A percentile compares a stretch with the other conserved stretches of the same genome.
phyloP scores from a whole-genome alignment of 148 eudicot species.

The Chenopodium suecicum region DNA sequence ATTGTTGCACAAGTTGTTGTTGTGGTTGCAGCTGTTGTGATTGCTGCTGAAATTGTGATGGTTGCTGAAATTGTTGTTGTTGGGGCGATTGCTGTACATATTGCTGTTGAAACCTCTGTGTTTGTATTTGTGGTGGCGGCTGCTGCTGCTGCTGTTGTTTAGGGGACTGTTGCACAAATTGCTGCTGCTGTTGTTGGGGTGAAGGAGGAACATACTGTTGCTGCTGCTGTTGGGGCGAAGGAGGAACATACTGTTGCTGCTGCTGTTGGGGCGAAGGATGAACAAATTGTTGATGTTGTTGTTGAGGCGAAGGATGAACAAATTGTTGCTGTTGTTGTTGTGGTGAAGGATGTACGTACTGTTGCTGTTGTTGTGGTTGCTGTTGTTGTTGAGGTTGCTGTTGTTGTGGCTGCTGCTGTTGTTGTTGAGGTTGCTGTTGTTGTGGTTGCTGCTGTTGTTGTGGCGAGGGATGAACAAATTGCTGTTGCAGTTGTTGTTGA shows the following conservation, averaged over 20 bases:
- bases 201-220: constrained; percentile 25
- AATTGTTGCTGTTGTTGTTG: constrained; percentile 31
- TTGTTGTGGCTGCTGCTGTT: constrained; percentile 21
- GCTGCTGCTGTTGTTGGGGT: neutral
- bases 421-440: constrained; percentile 39
- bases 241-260: constrained; percentile 16
- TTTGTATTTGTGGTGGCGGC: constrained; percentile 22
- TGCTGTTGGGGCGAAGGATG: constrained; percentile 16
- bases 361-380: constrained; percentile 28
- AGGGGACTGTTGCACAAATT: constrained; percentile 1
- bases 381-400: constrained; percentile 32
- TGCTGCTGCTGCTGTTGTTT: constrained; percentile 32
- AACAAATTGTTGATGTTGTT: constrained; percentile 27
- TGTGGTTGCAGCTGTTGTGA: constrained; percentile 14
- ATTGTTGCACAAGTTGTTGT: constrained; percentile 18
- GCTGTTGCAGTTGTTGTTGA: constrained; percentile 27
- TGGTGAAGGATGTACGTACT: constrained; percentile 22
- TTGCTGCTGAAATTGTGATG: constrained; percentile 31
- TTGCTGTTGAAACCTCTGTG: constrained; percentile 24
- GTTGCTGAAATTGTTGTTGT: constrained; percentile 27
- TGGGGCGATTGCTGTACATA: constrained; percentile 39
- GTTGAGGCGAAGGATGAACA: constrained; percentile 12
- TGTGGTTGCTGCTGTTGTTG: constrained; percentile 38
- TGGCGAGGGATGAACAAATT: constrained; percentile 24
- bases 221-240: constrained; percentile 13